Evolutionary conservation across 768 basidiomycete species (phyloP), one percentile per base, ranked within the genome.

Genomic region (Boletus barrowsii): DNA sequence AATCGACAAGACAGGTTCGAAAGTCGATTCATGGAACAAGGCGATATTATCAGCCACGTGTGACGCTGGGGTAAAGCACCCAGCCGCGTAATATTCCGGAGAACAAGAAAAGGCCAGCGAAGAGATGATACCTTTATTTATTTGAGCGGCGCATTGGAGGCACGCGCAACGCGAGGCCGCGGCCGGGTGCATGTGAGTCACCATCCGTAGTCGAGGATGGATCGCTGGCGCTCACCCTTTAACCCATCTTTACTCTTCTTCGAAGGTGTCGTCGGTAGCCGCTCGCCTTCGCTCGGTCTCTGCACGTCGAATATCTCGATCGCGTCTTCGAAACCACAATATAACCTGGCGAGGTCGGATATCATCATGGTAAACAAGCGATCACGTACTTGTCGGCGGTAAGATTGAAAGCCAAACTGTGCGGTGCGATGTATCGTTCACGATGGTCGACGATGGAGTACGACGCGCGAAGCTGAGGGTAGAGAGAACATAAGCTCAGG

Each of bases 381-480:
- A 43, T 33, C 37, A 45, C 44, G 40, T 52, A 93, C 93, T 79
- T 87, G 35, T 84, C 75, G 0, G 82, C 84, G 5, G 80, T 72
- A 2, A 77, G 68, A 60, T 90, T 90, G 71, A 97, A 98, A 0
- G 87, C 78, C 54, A 98, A 75, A 60, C 83, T 83, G 51, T 93
- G 88, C 0, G 96, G 94, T 0, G 92, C 93, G 39, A 97, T 76
- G 50, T 91, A 84, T 32, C 94, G 81, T 72, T 98, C 96, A n/a
- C 88, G 77, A 62, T 98, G 95, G 68, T 98, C 94, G 10, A 98
- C 81, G 37, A 98, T 96, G 39, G 78, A 78, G 68, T 98, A 98
- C 1, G 92, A 94, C 0, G 94, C 96, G 17, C 95, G 83, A 18
- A 92, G 80, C 95, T 97, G 35, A n/a, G 4, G 30, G 24, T 17